Conservation (phyloP, 2,329 filamentous ascomycete species). For the Fonsecaea erecta region DNA sequence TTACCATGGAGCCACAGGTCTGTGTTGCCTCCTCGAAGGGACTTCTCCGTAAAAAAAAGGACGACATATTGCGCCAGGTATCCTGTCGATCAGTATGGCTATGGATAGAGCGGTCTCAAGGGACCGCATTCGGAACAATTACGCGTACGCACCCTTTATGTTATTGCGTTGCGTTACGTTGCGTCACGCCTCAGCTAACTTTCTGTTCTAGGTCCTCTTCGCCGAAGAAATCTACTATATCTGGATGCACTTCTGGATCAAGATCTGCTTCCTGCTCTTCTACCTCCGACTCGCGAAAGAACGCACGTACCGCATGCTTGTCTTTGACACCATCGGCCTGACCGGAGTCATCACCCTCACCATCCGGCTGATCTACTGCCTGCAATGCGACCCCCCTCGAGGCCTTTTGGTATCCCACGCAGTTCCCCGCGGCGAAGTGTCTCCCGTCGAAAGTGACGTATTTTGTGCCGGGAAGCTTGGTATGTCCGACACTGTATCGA, state of each 20-base stretch:
- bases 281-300: not conserved
- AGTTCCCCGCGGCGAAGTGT: not conserved
- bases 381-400: not conserved
- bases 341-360: not conserved
- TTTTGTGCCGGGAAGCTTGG: constrained; percentile 1
- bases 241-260: constrained; percentile 5
- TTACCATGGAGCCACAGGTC: too few species aligned
- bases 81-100: too few species aligned
- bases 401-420: not conserved
- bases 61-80: too few species aligned
- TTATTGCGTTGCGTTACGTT: too few species aligned
- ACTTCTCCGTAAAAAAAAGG: too few species aligned
- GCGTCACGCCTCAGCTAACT: not conserved
- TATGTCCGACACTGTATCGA: not conserved
- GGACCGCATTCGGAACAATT: too few species aligned
- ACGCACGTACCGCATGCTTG: not conserved
- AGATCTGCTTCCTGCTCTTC: not conserved
- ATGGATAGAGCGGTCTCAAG: too few species aligned
- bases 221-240: constrained; percentile 3
- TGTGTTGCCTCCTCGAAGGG: too few species aligned
- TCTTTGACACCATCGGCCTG: not conserved
- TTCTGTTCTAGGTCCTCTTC: not conserved
- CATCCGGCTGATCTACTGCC: not conserved
- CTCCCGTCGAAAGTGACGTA: not conserved
- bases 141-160: too few species aligned